phyloP scores from a whole-genome alignment of 495 filamentous ascomycete genomes.

The Aspergillus asperescens region DNA sequence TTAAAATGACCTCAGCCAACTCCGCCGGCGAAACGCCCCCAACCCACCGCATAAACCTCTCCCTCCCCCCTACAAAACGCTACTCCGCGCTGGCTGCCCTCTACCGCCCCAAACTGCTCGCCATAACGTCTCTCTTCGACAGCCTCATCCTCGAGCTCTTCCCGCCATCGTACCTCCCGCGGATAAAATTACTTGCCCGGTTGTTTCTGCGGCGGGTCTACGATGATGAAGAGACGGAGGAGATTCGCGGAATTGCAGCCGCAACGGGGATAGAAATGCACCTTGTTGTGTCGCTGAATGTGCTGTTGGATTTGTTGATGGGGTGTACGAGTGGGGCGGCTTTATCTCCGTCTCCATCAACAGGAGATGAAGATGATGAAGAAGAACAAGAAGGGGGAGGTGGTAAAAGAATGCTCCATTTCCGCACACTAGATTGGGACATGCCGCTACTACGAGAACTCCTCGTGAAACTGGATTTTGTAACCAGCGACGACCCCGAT shows the following conservation, averaged over 20 bases:
- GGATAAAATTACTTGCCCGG: conserved; percentile 34
- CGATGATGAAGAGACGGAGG: conserved; percentile 53
- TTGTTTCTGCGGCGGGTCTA: conserved; percentile 47
- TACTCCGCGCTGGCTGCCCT: conserved; percentile 46
- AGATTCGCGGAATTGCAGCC: conserved; percentile 53
- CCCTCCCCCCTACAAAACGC: conserved; percentile 49
- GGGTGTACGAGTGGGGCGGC: conserved; percentile 61
- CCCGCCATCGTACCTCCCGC: conserved; percentile 21
- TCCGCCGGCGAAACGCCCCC: conserved; percentile 22
- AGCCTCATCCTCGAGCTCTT: conserved; percentile 27
- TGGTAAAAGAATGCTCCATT: conserved; percentile 56
- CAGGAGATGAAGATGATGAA: background rate
- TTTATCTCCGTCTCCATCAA: conserved; percentile 7
- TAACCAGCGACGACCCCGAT: conserved; percentile 28
- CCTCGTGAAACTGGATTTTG: conserved; percentile 55
- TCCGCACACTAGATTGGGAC: conserved; percentile 62
- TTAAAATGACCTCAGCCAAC: too few species aligned
- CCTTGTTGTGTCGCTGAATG: conserved; percentile 56
- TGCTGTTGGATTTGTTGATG: conserved; percentile 58
- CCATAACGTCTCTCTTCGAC: conserved; percentile 47
- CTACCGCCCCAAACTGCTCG: conserved; percentile 37
- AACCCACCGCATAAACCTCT: conserved; percentile 53
- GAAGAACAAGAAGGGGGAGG: too few species aligned
- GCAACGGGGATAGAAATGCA: conserved; percentile 51
- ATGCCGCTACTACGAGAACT: conserved; percentile 56